These are phyloP conservation scores for Mucor saturninus DNA, from an alignment of 371 early-diverging fungal genomes.

Conservation along the genomic window DNA sequence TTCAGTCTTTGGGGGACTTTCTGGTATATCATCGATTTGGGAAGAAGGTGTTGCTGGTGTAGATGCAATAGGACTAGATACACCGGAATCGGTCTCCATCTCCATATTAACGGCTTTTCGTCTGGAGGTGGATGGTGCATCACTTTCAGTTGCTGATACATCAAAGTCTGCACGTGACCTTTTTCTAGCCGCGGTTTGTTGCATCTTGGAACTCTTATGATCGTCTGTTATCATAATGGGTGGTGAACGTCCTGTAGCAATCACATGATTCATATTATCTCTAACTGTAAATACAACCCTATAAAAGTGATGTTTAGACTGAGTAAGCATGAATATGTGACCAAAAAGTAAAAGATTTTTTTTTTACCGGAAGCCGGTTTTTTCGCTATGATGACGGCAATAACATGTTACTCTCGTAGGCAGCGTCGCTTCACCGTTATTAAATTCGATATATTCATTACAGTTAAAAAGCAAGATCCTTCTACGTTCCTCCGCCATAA, in stretches of 20 bases:
- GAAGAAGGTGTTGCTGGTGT: slow-evolving; percentile 56
- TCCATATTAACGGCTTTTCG: slow-evolving; percentile 10
- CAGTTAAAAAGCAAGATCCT: slow-evolving; percentile 75
- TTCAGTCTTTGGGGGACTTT: slow-evolving; percentile 16
- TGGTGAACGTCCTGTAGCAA: slow-evolving; percentile 78
- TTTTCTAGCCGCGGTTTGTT: slow-evolving; percentile 31
- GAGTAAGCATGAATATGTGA: not conserved
- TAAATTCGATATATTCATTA: slow-evolving; percentile 72
- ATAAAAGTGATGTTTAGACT: slow-evolving; percentile 10
- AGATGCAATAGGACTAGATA: slow-evolving; percentile 50
- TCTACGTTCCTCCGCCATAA: slow-evolving; percentile 56
- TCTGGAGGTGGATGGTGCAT: slow-evolving; percentile 22
- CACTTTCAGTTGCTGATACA: slow-evolving; percentile 33
- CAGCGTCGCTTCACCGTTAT: slow-evolving; percentile 74
- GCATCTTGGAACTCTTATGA: slow-evolving; percentile 77
- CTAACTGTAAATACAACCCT: slow-evolving; percentile 70
- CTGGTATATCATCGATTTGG: slow-evolving; percentile 36
- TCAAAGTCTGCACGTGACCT: slow-evolving; percentile 47
- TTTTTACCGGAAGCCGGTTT: slow-evolving; percentile 78
- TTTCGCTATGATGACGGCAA: slow-evolving; percentile 87
- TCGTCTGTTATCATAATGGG: slow-evolving; percentile 91
- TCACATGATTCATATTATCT: slow-evolving; percentile 61
- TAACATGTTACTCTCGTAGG: slow-evolving; percentile 86
- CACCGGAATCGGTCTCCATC: slow-evolving; percentile 48
- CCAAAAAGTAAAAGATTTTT: not conserved